Evolutionary conservation across 352 stramenopile species (phyloP).

Genomic region (Pythium plurisporium): DNA sequence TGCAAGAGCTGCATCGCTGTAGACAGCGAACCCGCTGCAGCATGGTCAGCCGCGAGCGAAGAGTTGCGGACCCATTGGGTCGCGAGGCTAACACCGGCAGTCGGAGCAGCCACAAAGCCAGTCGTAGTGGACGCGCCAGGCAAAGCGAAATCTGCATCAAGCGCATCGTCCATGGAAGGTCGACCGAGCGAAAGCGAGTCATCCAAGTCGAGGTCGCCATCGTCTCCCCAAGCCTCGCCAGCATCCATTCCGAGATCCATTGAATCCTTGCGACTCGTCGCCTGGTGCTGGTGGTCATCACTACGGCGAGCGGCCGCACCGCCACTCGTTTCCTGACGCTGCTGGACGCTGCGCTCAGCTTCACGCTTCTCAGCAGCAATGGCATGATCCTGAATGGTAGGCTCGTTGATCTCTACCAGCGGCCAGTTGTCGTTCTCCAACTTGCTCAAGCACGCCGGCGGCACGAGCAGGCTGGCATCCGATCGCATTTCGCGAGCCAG

Average conservation of each 20-base stretch:
- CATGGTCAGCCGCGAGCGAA: slow-evolving; percentile 96
- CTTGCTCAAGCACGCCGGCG: slow-evolving; percentile 90
- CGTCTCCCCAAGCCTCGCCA: slow-evolving; percentile 72
- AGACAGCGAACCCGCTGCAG: slow-evolving; percentile 93
- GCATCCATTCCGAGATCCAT: slow-evolving; percentile 74
- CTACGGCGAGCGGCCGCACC: slow-evolving; percentile 17
- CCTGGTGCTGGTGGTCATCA: slow-evolving; percentile 34
- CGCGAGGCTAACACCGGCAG: slow-evolving; percentile 83
- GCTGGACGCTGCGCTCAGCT: slow-evolving; percentile 55
- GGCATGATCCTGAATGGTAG: slow-evolving; percentile 80
- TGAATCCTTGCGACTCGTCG: slow-evolving; percentile 47
- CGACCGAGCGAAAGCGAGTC: slow-evolving; percentile 58
- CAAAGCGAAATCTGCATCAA: slow-evolving; percentile 55
- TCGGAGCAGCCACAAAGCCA: slow-evolving; percentile 90
- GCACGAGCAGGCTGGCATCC: slow-evolving; percentile 87
- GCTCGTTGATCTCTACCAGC: slow-evolving; percentile 93
- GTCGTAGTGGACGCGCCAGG: slow-evolving; percentile 15
- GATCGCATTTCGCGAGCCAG: slow-evolving; percentile 55
- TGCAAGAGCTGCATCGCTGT: slow-evolving; percentile 98
- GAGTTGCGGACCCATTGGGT: slow-evolving; percentile 95
- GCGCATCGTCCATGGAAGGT: slow-evolving; percentile 40
- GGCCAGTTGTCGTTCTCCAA: slow-evolving; percentile 97
- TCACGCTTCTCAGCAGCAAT: slow-evolving; percentile 77
- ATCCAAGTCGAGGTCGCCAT: slow-evolving; percentile 86
- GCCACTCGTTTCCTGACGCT: slow-evolving; percentile 42